A percentile compares a stretch with the other conserved stretches of the same genome.
phyloP scores from a whole-genome alignment of 805 yeast species.

The Candida vartiovaarae region DNA sequence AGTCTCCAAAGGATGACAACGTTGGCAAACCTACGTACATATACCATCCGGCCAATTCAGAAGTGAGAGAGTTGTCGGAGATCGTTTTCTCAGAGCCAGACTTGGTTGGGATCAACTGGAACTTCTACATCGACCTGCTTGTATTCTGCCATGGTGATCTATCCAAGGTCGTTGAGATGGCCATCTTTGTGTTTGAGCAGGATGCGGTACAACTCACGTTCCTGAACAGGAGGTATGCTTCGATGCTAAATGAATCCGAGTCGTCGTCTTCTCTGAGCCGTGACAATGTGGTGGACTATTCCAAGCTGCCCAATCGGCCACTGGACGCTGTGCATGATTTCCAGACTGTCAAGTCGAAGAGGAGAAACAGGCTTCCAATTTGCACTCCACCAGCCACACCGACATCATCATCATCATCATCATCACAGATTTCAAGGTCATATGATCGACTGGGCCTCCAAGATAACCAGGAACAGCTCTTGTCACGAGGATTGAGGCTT shows the following conservation, averaged over 20 bases:
- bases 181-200: constrained; percentile 28
- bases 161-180: constrained; percentile 29
- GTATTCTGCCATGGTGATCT: constrained; percentile 39
- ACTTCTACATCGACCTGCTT: constrained; percentile 34
- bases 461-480: not conserved
- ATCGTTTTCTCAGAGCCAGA: constrained; percentile 28
- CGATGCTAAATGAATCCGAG: not conserved
- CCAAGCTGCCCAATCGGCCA: not conserved
- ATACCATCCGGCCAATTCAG: constrained; percentile 19
- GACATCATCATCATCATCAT: not conserved
- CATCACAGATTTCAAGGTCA: not conserved
- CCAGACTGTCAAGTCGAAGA: not conserved
- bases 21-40: not conserved
- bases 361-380: not conserved
- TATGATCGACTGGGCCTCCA: not conserved
- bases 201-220: constrained; percentile 25
- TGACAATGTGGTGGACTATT: constrained; percentile 1
- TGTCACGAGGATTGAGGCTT: not conserved
- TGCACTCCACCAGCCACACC: not conserved
- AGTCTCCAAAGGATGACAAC: not conserved
- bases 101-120: constrained; percentile 30
- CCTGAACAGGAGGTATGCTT: constrained; percentile 1
- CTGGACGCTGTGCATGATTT: not conserved
- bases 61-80: constrained; percentile 28
- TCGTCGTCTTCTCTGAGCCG: not conserved